phyloP scores from a whole-genome alignment of 164 flowering plant species.

The Sedum album region DNA sequence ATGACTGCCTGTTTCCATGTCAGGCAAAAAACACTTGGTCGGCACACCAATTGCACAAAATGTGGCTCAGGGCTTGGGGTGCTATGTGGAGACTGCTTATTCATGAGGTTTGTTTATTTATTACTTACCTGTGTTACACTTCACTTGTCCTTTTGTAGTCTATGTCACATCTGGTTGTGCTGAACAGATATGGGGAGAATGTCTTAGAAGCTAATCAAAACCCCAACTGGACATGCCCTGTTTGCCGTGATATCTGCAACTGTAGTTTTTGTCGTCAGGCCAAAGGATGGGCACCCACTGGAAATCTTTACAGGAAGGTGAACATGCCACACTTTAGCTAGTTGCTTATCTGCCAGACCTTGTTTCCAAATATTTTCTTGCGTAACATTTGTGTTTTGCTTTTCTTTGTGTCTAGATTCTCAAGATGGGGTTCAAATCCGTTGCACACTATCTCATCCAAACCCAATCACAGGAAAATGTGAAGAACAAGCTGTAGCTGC shows the following conservation, averaged over 20 bases:
- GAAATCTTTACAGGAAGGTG: slow-evolving; percentile 63
- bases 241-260: slow-evolving; percentile 94
- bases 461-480: slow-evolving; percentile 2
- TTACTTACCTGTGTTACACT: not conserved
- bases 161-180: not conserved
- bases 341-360: not conserved
- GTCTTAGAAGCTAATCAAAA: slow-evolving; percentile 72
- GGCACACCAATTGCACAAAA: slow-evolving; percentile 10
- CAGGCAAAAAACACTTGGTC: slow-evolving; percentile 29
- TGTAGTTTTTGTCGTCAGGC: slow-evolving; percentile 79
- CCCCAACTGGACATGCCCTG: slow-evolving; percentile 79
- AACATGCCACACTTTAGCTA: not conserved
- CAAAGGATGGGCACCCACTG: slow-evolving; percentile 90
- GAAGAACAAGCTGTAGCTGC: slow-evolving; percentile 10
- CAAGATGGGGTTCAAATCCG: slow-evolving; percentile 15
- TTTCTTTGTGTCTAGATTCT: slow-evolving; percentile 2
- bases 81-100: slow-evolving; percentile 17
- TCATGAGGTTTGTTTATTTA: slow-evolving; percentile 4
- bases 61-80: slow-evolving; percentile 11
- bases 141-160: not conserved
- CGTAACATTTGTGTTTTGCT: not conserved
- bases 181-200: slow-evolving; percentile 86
- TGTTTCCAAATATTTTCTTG: not conserved
- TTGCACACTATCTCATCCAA: slow-evolving; percentile 14
- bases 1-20: not conserved